These are phyloP conservation scores for Orbilia javanica DNA, from an alignment of 2,329 filamentous ascomycete species.

Conservation along the genomic window DNA sequence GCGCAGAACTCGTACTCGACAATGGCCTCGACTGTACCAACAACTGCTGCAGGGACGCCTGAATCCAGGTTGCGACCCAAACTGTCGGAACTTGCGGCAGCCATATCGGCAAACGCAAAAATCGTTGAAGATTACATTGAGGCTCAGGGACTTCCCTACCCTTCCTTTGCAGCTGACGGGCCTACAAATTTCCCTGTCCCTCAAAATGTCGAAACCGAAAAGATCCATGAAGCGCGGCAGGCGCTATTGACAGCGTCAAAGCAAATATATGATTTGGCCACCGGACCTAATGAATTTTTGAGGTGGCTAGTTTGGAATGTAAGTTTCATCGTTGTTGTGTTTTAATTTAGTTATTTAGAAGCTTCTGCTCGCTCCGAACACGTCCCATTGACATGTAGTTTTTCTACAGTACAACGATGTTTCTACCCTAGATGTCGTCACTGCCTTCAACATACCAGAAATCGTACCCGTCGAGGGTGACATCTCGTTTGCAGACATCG, in stretches of 20 bases:
- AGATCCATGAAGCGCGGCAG: conserved; percentile 56
- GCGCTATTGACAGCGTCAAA: conserved; percentile 53
- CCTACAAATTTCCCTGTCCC: conserved; percentile 50
- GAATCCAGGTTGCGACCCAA: conserved; percentile 47
- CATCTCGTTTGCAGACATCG: conserved; percentile 50
- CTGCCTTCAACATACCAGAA: conserved; percentile 46
- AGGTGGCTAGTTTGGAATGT: conserved; percentile 58
- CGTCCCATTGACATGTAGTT: background rate
- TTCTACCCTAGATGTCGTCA: conserved; percentile 44
- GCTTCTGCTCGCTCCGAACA: background rate
- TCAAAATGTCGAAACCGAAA: conserved; percentile 38
- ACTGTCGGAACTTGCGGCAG: conserved; percentile 58
- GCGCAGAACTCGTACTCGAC: conserved; percentile 6
- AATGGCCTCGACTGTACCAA: conserved; percentile 27
- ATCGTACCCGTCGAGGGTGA: conserved; percentile 46
- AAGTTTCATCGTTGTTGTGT: conserved; percentile 2
- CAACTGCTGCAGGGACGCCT: conserved; percentile 27
- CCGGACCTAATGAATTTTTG: conserved; percentile 52
- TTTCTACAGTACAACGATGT: conserved; percentile 51
- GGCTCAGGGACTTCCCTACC: conserved; percentile 47
- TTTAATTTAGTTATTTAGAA: background rate
- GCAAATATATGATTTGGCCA: conserved; percentile 50
- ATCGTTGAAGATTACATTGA: conserved; percentile 58
- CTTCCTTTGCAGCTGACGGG: conserved; percentile 53
- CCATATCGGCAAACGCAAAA: conserved; percentile 58